Evolutionary conservation across 1,139 yeast species (phyloP), one percentile per base, ranked within the genome.

Genomic region (Yarrowia galli): DNA sequence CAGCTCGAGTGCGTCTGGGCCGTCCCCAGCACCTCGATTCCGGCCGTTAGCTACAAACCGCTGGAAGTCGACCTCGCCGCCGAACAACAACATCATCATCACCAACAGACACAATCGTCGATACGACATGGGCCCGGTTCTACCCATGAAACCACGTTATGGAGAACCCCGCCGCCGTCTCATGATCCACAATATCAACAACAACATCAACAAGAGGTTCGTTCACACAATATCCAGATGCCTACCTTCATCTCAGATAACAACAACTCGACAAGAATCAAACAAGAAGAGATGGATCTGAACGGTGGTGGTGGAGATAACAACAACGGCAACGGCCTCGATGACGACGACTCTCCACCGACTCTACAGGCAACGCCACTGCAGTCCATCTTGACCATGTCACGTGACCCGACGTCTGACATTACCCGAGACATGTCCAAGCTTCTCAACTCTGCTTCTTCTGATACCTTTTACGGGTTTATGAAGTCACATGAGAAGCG

Each of bases 1-100:
- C 65, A 60, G 28, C 42, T 60, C 5, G 65, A 60, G 32, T 60
- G 65, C 42, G 46, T 40, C 16, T 60, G 65, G 65, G 65, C 65
- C 6, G 65, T 60, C 2, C 65, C 65, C 6, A 23, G 38, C 16
- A 60, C 65, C 7, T 43, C 53, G 6, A 60, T 60, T 43, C 65
- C 65, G 15, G 65, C 65, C 3, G 65, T 60, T 4, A 16, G 25
- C 15, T 60, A 60, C 42, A 60, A 43, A 18, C 65, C 65, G 22
- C 22, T 53, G 16, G 42, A 43, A 6, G 32, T 42, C 9, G 49
- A 60, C 42, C 18, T 51, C 2, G 23, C 28, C 3, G 35, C 28
- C 3, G 35, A 46, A 16, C 51, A 28, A n/a, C 53, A 28, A 28
- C 32, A 28, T 6, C 32, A 28, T 7, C 32, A 28, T 28, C 32